Evolutionary conservation across 305 asterid species (phyloP).

Genomic region (Fraxinus velutina): DNA sequence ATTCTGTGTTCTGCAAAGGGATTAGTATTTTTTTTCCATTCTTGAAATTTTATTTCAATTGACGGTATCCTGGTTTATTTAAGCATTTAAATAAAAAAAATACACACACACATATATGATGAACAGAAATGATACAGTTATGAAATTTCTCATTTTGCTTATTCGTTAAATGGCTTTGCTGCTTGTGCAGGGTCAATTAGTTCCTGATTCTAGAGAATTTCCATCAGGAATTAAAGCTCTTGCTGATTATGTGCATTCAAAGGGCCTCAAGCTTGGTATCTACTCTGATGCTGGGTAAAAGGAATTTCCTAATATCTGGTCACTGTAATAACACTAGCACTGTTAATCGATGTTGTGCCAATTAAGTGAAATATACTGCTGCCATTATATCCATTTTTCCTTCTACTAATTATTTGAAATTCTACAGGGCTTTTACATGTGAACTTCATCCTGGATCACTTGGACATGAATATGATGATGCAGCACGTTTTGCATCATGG

Average conservation of each 20-base stretch:
- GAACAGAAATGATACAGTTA: background rate
- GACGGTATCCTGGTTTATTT: background rate
- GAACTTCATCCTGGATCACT: slow-evolving; percentile 89
- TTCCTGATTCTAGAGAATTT: slow-evolving; percentile 56
- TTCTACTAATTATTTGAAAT: slow-evolving; percentile 2
- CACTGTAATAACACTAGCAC: background rate
- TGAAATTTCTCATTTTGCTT: background rate
- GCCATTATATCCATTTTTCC: background rate
- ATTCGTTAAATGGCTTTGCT: background rate
- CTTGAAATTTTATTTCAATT: background rate
- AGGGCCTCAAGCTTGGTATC: slow-evolving; percentile 86
- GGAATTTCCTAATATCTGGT: slow-evolving; percentile 17
- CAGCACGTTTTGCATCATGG: slow-evolving; percentile 84
- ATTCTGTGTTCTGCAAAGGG: background rate
- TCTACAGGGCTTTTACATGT: slow-evolving; percentile 68
- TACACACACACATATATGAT: background rate
- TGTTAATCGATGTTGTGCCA: background rate
- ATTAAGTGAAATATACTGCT: background rate
- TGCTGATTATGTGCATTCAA: slow-evolving; percentile 83
- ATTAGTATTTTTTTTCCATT: background rate
- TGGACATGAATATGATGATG: slow-evolving; percentile 76
- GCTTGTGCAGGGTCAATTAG: slow-evolving; percentile 66
- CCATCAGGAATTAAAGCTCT: slow-evolving; percentile 84
- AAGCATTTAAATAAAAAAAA: background rate
- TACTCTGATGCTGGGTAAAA: slow-evolving; percentile 97